phyloP scores from a whole-genome alignment of 208 protist genomes.

The Giardia muris region DNA sequence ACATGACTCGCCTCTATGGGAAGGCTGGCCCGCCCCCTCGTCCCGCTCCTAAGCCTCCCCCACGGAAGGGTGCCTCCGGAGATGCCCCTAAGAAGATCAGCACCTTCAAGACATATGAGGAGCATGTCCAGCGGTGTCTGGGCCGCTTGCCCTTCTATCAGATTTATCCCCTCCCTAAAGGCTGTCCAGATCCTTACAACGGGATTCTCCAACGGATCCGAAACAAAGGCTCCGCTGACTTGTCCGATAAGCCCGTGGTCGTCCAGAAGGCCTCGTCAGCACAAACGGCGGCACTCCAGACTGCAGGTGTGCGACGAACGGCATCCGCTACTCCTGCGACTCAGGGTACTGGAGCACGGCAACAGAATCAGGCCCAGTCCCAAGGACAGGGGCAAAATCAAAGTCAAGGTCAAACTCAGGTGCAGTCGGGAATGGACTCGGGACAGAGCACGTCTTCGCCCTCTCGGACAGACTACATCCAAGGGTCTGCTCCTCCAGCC shows the following conservation, averaged over 20 bases:
- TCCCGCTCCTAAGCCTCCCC: neutral
- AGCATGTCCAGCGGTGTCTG: neutral
- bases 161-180: constrained; percentile 8
- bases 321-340: neutral
- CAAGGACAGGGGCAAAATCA: neutral
- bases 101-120: neutral
- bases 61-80: neutral
- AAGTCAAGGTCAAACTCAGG: neutral
- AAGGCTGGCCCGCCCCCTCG: neutral
- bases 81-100: neutral
- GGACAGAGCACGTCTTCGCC: neutral
- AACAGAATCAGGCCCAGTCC: too few relatives aligned
- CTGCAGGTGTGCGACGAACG: neutral
- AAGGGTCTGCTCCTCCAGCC: neutral
- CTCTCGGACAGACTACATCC: neutral
- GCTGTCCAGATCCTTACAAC: neutral
- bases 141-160: neutral
- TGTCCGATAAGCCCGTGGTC: neutral
- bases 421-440: neutral
- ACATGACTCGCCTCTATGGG: neutral
- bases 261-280: neutral
- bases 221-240: neutral
- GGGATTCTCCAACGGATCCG: neutral
- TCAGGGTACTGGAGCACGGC: too few relatives aligned
- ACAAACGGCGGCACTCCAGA: neutral